These are phyloP conservation scores for Microdochium paspali DNA, from an alignment of 2,329 filamentous ascomycete species.

Conservation along the genomic window DNA sequence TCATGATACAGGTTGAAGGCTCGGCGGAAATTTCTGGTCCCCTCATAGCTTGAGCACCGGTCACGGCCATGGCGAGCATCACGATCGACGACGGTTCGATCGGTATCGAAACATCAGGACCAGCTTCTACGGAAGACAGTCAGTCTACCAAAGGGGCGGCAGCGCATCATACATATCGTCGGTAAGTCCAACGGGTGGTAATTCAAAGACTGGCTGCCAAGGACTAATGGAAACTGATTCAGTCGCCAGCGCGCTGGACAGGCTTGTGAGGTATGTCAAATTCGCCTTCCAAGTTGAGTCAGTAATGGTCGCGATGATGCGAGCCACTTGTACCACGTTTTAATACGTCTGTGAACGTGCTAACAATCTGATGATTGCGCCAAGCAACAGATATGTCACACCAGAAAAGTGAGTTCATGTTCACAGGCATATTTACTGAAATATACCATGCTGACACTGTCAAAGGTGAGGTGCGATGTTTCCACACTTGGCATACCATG, in stretches of 20 bases:
- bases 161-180: neutral
- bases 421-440: constrained; percentile 6
- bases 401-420: constrained; percentile 68
- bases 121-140: neutral
- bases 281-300: neutral
- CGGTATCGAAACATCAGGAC: neutral
- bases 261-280: neutral
- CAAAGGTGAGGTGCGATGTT: constrained; percentile 91
- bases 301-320: no score
- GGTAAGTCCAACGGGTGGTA: neutral
- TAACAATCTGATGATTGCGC: constrained; percentile 13
- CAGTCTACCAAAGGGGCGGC: neutral
- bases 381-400: constrained; percentile 73
- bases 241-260: neutral
- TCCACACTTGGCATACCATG: constrained; percentile 92
- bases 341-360: no score
- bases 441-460: constrained; percentile 1
- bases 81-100: no score
- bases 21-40: no score
- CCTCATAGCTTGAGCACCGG: no score
- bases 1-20: no score
- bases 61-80: no score
- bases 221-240: neutral
- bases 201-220: neutral
- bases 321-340: no score